A percentile compares a stretch with the other conserved stretches of the same genome.
Evolutionary conservation across 1,284 basidiomycete genomes (phyloP).

Genomic region (Fistulina hepatica): DNA sequence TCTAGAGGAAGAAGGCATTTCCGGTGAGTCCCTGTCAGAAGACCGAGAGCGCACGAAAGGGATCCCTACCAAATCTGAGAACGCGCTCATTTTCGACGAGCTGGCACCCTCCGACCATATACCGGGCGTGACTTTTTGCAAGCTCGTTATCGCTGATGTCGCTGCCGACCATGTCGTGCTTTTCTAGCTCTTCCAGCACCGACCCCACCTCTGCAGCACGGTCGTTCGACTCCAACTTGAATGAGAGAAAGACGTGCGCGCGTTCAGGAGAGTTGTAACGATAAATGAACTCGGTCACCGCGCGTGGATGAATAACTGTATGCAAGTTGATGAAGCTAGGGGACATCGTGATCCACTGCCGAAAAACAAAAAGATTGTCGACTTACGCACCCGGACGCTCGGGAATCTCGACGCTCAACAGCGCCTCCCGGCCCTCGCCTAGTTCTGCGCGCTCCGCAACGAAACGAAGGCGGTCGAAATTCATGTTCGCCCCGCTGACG

Average conservation of each 20-base stretch:
- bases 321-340: slow-evolving; percentile 85
- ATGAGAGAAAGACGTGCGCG: slow-evolving; percentile 87
- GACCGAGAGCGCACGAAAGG: slow-evolving; percentile 2
- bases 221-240: slow-evolving; percentile 63
- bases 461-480: slow-evolving; percentile 92
- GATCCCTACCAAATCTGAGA: slow-evolving; percentile 79
- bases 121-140: slow-evolving; percentile 89
- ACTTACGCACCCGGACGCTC: slow-evolving; percentile 81
- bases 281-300: slow-evolving; percentile 97
- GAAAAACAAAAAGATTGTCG: neutral
- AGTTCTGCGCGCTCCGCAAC: slow-evolving; percentile 97
- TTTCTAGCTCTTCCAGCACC: slow-evolving; percentile 52
- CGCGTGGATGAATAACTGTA: slow-evolving; percentile 78
- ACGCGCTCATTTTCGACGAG: slow-evolving; percentile 78
- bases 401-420: slow-evolving; percentile 89
- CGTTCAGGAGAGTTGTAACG: slow-evolving; percentile 62
- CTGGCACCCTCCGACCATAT: slow-evolving; percentile 84
- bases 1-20: slow-evolving; percentile 41
- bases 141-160: slow-evolving; percentile 95
- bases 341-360: slow-evolving; percentile 4
- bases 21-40: slow-evolving; percentile 4
- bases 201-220: slow-evolving; percentile 60
- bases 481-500: slow-evolving; percentile 97
- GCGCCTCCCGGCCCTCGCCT: slow-evolving; percentile 89
- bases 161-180: slow-evolving; percentile 67